Base-by-base conservation (phyloP, 345 rosid species). In the Melastoma malabathricum region DNA sequence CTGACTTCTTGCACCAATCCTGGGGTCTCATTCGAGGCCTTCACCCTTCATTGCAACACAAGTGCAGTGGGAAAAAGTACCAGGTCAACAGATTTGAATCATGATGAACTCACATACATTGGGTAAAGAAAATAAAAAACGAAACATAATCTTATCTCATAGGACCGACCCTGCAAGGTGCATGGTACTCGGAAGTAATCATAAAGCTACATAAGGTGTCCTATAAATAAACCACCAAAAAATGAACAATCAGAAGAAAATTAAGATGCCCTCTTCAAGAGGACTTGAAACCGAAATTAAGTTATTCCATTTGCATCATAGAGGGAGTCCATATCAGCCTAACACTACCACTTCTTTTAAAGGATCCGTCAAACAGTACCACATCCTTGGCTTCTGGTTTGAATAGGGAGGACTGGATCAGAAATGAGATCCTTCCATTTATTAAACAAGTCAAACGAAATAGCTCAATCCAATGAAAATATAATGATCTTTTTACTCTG, bases 11-110 rank as follows among this genome's bases (percentile, higher is more conserved):
- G 57, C 18, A 70, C 59, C 59, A 76, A 44, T 44, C 47, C 62
- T 7, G 65, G 54, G 48, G 70, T 63, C 52, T 76, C 72, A 57
- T 47, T 61, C 15, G 77, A 68, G 20, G 72, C 77, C 68, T 58
- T 63, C 64, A 67, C 53, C 53, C 58, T 68, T 18, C 68, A 31
- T n/a, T 50, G n/a, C 47, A 34, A 46, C 43, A 46, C 50, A 58
- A 38, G 63, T 41, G 54, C 22, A 52, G 47, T 22, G 48, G 53
- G 31, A 39, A 51, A 56, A 59, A 64, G 15, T 47, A 5, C 45
- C 16, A 13, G 3, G 10, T 48, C 61, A 59, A 47, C 43, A 44
- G 41, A 54, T 27, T 22, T 31, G 41, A 51, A 27, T 23, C 18
- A 12, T 34, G 41, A 34, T 34, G 12, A 34, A 34, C 41, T 34